Evolutionary conservation across 148 eudicot genomes (phyloP), one percentile per base, ranked within the genome.

Genomic region (Cornus controversa): DNA sequence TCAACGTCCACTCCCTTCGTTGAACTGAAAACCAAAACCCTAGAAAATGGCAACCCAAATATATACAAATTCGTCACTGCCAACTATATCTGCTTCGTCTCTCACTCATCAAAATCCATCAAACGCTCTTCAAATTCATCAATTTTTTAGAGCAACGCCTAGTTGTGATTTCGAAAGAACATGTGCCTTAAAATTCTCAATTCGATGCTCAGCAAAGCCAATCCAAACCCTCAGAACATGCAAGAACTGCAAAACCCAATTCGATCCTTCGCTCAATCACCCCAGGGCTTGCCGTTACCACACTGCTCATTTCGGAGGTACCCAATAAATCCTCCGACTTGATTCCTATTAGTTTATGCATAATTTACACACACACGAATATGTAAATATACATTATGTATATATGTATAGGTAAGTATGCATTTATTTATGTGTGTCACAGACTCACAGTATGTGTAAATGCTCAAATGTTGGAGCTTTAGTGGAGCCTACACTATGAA

Each of bases 261-360:
- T 89, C 87, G 92, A 96, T 47, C 88, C 94, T 71, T 62, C 79
- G 67, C 83, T 83, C 69, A 96, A 96, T 86, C 84, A 96, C 67
- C 94, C 97, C 37, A 91, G 85, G 28, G 90, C 99, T 80, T 95
- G 98, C 77, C 87, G 91, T 9, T 90, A 84, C 78, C 99, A 96
- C 82, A 85, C 97, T 73, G 89, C 97, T 70, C 99, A 96, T 86
- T 93, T 91, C 70, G 99, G 92, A 67, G 99, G 96, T 95, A 89
- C 13, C 54, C 47, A 4, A 0, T 6, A 40, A 40, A 6, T 40
- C 10, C 2, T 36, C 34, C 0, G 4, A 16, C 28, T 34, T 34
- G 15, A 29, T 13, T 80, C 28, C 67, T 24, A 0, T 60, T 66
- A 2, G 15, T 40, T 26, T 5, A 60, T 20, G 20, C 60, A 54